phyloP scores from a whole-genome alignment of 306 rosid genomes.

The Gynostemma pentaphyllum region DNA sequence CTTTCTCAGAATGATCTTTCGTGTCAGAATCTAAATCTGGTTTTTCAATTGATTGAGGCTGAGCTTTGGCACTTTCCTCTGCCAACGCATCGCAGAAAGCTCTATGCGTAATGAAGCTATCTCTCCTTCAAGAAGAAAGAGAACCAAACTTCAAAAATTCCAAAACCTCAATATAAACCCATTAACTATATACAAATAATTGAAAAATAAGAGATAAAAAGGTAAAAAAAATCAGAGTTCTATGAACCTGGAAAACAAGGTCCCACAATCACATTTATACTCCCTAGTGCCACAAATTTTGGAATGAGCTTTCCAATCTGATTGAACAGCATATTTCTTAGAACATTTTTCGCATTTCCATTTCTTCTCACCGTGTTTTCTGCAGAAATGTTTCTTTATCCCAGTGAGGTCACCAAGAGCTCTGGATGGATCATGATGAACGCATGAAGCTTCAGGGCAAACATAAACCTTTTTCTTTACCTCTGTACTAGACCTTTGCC shows the following conservation, averaged over 20 bases:
- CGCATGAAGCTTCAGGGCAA: slow-evolving; percentile 74
- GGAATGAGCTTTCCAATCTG: slow-evolving; percentile 97
- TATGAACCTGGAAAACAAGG: slow-evolving; percentile 54
- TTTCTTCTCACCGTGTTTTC: slow-evolving; percentile 94
- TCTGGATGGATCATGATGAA: slow-evolving; percentile 83
- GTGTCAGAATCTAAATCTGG: slow-evolving; percentile 14
- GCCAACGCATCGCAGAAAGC: slow-evolving; percentile 93
- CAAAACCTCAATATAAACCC: background rate
- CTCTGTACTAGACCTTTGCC: slow-evolving; percentile 71
- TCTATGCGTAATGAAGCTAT: slow-evolving; percentile 85
- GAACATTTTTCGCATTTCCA: slow-evolving; percentile 95
- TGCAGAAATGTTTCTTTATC: slow-evolving; percentile 83
- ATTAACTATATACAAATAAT: background rate
- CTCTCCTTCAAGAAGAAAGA: slow-evolving; percentile 52
- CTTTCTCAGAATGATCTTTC: slow-evolving; percentile 12
- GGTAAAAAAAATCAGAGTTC: background rate
- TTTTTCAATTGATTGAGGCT: slow-evolving; percentile 9
- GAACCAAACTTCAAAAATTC: slow-evolving; percentile 17
- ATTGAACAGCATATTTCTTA: slow-evolving; percentile 91
- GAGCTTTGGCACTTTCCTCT: slow-evolving; percentile 55
- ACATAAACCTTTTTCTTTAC: slow-evolving; percentile 81
- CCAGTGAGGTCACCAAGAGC: slow-evolving; percentile 91
- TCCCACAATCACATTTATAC: slow-evolving; percentile 92
- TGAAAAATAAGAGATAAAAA: background rate
- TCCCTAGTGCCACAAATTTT: slow-evolving; percentile 83